These are phyloP conservation scores for Angomonas deanei DNA, from an alignment of 208 protist species.

Conservation along the genomic window DNA sequence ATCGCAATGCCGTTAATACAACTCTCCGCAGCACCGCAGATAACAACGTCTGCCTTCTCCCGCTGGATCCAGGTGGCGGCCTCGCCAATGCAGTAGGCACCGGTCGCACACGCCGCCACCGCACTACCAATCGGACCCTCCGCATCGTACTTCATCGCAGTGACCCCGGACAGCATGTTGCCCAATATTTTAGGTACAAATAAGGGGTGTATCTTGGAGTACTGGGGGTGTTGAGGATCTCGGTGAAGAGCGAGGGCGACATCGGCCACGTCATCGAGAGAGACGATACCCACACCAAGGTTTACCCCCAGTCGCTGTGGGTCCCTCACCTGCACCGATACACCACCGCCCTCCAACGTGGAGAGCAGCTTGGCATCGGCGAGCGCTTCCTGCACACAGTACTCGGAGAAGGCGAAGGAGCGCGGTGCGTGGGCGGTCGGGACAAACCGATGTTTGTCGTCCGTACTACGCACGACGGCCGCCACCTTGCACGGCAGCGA, in stretches of 20 bases:
- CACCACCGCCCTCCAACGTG: too few species aligned
- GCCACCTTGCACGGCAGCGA: conserved; percentile 71
- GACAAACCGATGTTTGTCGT: conserved; percentile 23
- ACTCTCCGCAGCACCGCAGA: conserved; percentile 93
- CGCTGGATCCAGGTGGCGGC: conserved; percentile 81
- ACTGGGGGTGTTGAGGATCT: conserved; percentile 25
- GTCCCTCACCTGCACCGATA: background rate
- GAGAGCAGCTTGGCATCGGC: conserved; percentile 43
- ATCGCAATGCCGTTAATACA: conserved; percentile 90
- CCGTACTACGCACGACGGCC: conserved; percentile 24
- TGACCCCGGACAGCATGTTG: conserved; percentile 94
- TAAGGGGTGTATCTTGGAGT: conserved; percentile 78
- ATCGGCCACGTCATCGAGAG: conserved; percentile 69
- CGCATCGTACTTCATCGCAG: conserved; percentile 86
- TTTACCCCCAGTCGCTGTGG: conserved; percentile 74
- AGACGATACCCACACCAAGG: conserved; percentile 89
- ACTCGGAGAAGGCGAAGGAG: conserved; percentile 31
- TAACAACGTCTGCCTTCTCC: conserved; percentile 82
- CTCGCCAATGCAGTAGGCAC: conserved; percentile 96
- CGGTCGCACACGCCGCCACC: conserved; percentile 97
- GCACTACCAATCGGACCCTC: conserved; percentile 89
- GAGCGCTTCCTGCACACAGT: conserved; percentile 64
- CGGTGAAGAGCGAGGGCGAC: conserved; percentile 44
- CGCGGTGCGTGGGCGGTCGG: conserved; percentile 57
- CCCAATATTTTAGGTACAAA: conserved; percentile 97